phyloP scores from a whole-genome alignment of 805 yeast genomes.

The Torulaspora gathmanii region DNA sequence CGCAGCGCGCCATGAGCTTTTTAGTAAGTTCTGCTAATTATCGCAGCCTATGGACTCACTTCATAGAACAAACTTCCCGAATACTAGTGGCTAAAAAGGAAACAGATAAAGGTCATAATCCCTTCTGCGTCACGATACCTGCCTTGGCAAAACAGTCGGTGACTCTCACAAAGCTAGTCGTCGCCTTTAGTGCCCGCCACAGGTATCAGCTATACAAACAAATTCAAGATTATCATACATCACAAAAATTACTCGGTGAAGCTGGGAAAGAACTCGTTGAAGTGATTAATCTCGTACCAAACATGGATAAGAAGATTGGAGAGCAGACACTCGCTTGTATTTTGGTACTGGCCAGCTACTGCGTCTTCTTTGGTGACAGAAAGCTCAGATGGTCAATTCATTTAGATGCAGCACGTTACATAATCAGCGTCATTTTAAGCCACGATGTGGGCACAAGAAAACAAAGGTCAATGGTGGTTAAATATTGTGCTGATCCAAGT shows the following conservation, averaged over 20 bases:
- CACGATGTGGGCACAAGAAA: neutral
- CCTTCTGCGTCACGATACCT: slow-evolving; percentile 62
- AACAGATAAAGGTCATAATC: slow-evolving; percentile 51
- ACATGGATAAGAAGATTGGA: slow-evolving; percentile 45
- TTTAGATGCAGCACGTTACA: slow-evolving; percentile 59
- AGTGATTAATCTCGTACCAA: slow-evolving; percentile 8
- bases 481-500: slow-evolving; percentile 13
- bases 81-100: slow-evolving; percentile 64
- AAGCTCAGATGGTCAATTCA: slow-evolving; percentile 57
- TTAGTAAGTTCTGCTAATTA: slow-evolving; percentile 32
- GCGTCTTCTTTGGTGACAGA: slow-evolving; percentile 43
- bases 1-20: neutral
- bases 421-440: slow-evolving; percentile 25
- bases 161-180: slow-evolving; percentile 50
- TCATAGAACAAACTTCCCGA: slow-evolving; percentile 54
- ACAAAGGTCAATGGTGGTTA: neutral
- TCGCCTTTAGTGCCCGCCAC: slow-evolving; percentile 49
- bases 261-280: slow-evolving; percentile 10
- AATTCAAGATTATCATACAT: slow-evolving; percentile 1
- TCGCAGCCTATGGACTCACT: slow-evolving; percentile 58
- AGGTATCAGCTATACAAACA: slow-evolving; percentile 23
- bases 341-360: slow-evolving; percentile 54
- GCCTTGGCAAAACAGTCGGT: slow-evolving; percentile 58
- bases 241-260: slow-evolving; percentile 1
- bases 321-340: slow-evolving; percentile 63